Base-by-base conservation (phyloP, 2,329 filamentous ascomycete species). In the Hypocreales sp. region DNA sequence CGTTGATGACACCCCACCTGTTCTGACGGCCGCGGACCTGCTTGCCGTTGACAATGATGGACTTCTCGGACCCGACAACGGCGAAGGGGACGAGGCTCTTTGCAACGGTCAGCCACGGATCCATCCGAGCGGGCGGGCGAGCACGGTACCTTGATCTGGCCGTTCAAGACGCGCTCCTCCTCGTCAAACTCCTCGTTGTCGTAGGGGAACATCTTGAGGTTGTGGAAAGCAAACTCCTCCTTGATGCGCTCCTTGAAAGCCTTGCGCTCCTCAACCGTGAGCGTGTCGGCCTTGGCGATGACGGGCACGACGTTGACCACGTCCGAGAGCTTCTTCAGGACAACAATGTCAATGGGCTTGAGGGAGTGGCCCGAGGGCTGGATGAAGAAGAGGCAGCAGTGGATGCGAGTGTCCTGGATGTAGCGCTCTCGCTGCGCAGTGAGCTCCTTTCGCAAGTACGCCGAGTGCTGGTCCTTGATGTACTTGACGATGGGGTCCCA, bases 401-500 rank as follows among this genome's bases (percentile, higher is more conserved):
- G 90, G 50, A 98, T 94, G 50, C 90, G 81, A 41, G 90, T 98
- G 60, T 98, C 90, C 65, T 93, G 87, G 43, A 98, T 94, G 60
- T 98, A 98, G 48, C 90, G 79, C 63, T 98, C 90, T 61, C 90
- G 82, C 69, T 98, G 90, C 42, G 90, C 90, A 30, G 90, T 95
- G 50, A 98, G 83, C 61, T 98, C 90, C 72, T 98, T 98, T 60
- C 90, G 82, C 45, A 98, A 75, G 65, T 95, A 98, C 47, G 90
- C 87, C 28, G 84, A 94, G 69, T 98, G 90, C 67, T 98, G 90
- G 61, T 98, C 90, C 72, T 98, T 98, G 72, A 98, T 98, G 64
- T 98, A 98, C 69, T 98, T 98, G 69, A 98, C 87, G 55, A 98
- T 98, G 38, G 90, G 90, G 53, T 98, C 90, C 90, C 90, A 98